These are phyloP conservation scores for Eucalyptus erythrocorys DNA, from an alignment of 345 rosid species.

Conservation along the genomic window DNA sequence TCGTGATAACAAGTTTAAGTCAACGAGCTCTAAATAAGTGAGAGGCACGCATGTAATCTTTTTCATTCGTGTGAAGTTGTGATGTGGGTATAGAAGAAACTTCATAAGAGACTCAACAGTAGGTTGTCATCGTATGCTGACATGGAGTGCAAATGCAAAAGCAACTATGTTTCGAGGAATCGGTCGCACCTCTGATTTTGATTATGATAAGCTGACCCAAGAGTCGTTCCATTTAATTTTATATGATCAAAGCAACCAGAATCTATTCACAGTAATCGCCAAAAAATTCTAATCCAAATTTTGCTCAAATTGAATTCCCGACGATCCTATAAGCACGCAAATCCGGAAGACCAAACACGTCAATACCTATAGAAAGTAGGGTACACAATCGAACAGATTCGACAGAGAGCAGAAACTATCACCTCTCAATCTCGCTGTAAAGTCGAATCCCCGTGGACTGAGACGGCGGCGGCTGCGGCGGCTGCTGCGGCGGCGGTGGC, in stretches of 20 bases:
- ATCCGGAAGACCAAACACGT: background rate
- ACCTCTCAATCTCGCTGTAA: slow-evolving; percentile 91
- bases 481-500: background rate
- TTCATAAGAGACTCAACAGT: background rate
- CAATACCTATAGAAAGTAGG: background rate
- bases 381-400: background rate
- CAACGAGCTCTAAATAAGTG: background rate
- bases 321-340: background rate
- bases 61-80: background rate
- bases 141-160: background rate
- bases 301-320: background rate
- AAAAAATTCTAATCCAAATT: background rate
- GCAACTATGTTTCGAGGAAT: background rate
- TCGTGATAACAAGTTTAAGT: background rate
- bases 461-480: slow-evolving; percentile 14
- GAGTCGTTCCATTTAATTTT: background rate
- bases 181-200: background rate
- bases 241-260: background rate
- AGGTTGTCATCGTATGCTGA: background rate
- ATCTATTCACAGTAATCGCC: background rate
- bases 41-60: background rate
- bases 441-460: slow-evolving; percentile 52
- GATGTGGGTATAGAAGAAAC: background rate
- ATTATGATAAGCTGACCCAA: background rate
- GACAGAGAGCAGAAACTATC: background rate